Conservation (phyloP, 352 stramenopile genomes). For the Pythium rishiriense region DNA sequence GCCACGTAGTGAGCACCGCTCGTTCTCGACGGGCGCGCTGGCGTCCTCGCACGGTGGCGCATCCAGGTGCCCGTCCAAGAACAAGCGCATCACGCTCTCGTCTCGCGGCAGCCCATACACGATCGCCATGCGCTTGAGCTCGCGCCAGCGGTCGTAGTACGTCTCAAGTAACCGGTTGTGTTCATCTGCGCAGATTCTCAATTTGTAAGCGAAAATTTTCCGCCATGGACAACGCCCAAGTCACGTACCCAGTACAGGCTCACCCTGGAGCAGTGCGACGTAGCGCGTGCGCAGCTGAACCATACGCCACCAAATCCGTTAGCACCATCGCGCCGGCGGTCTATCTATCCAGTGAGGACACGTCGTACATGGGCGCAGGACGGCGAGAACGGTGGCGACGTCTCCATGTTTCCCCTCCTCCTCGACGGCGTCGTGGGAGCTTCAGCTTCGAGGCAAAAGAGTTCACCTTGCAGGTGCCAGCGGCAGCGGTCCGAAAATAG, state of each 20-base stretch:
- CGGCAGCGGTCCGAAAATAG: no score
- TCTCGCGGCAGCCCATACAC: constrained; percentile 70
- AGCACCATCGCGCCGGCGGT: not conserved
- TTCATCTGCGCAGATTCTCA: constrained; percentile 32
- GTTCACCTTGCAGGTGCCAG: no score
- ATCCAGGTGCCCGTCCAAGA: not conserved
- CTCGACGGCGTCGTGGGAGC: no score
- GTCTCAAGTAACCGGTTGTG: constrained; percentile 41
- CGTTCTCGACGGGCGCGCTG: not conserved
- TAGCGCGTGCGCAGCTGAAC: constrained; percentile 50
- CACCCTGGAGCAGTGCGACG: constrained; percentile 41
- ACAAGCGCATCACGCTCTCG: constrained; percentile 22
- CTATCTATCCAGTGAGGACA: not conserved
- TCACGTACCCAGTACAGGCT: constrained; percentile 47
- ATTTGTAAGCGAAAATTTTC: not conserved
- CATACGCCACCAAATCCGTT: not conserved
- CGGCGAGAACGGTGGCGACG: constrained; percentile 14
- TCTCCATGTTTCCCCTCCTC: no score
- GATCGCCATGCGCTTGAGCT: constrained; percentile 84
- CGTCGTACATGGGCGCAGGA: constrained; percentile 24
- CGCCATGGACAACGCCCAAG: not conserved
- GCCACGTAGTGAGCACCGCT: constrained; percentile 68
- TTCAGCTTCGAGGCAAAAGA: no score
- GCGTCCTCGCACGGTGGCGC: not conserved
- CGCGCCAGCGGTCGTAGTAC: constrained; percentile 75